These are phyloP conservation scores for Luvunga scandens DNA, from an alignment of 345 rosid genomes.

Conservation along the genomic window DNA sequence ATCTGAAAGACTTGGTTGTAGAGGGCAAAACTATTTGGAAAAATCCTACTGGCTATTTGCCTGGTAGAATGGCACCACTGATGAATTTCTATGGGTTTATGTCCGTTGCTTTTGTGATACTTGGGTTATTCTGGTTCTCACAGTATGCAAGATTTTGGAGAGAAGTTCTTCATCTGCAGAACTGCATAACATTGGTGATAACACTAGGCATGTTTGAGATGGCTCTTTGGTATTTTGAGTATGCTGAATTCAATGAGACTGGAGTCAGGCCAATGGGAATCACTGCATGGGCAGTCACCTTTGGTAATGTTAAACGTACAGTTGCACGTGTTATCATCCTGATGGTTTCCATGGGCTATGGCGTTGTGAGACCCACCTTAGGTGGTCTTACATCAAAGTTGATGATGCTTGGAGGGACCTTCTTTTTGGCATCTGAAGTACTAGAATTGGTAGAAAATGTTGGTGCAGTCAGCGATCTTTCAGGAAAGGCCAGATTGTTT, in stretches of 20 bases:
- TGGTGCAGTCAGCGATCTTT: conserved; percentile 86
- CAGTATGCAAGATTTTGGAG: conserved; percentile 92
- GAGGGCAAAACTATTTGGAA: conserved; percentile 95
- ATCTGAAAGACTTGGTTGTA: conserved; percentile 56
- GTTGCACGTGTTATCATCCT: conserved; percentile 74
- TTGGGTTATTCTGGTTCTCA: conserved; percentile 90
- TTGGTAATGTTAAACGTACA: conserved; percentile 73
- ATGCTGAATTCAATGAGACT: conserved; percentile 80
- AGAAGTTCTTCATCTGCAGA: conserved; percentile 86
- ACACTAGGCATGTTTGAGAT: conserved; percentile 93
- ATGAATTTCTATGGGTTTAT: conserved; percentile 86
- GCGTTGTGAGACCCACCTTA: conserved; percentile 94
- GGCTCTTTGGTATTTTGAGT: conserved; percentile 97
- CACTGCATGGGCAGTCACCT: conserved; percentile 91
- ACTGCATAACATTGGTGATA: conserved; percentile 82
- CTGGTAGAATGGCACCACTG: conserved; percentile 96
- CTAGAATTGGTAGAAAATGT: conserved; percentile 91
- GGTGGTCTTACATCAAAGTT: conserved; percentile 94
- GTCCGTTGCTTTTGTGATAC: conserved; percentile 86
- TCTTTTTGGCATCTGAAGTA: conserved; percentile 85
- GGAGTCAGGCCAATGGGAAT: conserved; percentile 86
- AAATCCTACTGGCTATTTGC: conserved; percentile 84
- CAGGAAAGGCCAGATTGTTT: conserved; percentile 86
- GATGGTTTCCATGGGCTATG: conserved; percentile 94
- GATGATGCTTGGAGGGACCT: conserved; percentile 82